Evolutionary conservation across 208 protist genomes (phyloP).

Genomic region (Balamuthia mandrillaris): DNA sequence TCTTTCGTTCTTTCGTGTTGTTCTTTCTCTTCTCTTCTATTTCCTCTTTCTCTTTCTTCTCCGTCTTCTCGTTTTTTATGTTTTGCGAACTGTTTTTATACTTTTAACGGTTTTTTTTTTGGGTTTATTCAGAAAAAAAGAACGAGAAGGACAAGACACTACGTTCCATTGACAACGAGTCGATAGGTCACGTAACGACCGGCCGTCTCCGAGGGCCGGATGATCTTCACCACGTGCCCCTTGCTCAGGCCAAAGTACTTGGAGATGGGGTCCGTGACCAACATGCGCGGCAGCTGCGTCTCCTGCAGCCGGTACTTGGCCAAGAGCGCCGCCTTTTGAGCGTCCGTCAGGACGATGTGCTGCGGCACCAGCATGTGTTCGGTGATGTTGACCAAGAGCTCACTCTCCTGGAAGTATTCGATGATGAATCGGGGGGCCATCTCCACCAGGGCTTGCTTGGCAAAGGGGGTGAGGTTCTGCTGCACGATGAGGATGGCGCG

Average conservation of each 20-base stretch:
- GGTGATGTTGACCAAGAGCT: slow-evolving; percentile 95
- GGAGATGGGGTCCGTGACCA: slow-evolving; percentile 90
- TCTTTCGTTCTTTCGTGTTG: neutral
- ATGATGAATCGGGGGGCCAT: slow-evolving; percentile 62
- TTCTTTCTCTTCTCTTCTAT: neutral
- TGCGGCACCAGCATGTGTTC: slow-evolving; percentile 93
- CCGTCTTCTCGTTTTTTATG: no score
- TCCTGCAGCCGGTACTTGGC: slow-evolving; percentile 87
- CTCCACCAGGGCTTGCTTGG: neutral
- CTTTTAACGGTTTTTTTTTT: neutral
- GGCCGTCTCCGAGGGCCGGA: slow-evolving; percentile 91
- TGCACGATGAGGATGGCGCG: slow-evolving; percentile 33
- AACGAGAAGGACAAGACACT: neutral
- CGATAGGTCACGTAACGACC: slow-evolving; percentile 97
- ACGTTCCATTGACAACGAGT: slow-evolving; percentile 69
- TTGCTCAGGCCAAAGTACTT: slow-evolving; percentile 88
- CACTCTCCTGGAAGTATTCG: slow-evolving; percentile 90
- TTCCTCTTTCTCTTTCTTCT: neutral
- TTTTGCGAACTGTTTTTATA: neutral
- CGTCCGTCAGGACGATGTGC: slow-evolving; percentile 83
- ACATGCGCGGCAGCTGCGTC: slow-evolving; percentile 91
- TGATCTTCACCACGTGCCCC: slow-evolving; percentile 92
- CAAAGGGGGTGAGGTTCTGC: slow-evolving; percentile 4
- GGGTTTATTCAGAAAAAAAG: neutral
- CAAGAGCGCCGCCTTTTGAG: slow-evolving; percentile 83